A percentile compares a stretch with the other conserved stretches of the same genome.
Evolutionary conservation across 2,329 filamentous ascomycete species (phyloP).

Genomic region (Xylariomycetidae sp.): DNA sequence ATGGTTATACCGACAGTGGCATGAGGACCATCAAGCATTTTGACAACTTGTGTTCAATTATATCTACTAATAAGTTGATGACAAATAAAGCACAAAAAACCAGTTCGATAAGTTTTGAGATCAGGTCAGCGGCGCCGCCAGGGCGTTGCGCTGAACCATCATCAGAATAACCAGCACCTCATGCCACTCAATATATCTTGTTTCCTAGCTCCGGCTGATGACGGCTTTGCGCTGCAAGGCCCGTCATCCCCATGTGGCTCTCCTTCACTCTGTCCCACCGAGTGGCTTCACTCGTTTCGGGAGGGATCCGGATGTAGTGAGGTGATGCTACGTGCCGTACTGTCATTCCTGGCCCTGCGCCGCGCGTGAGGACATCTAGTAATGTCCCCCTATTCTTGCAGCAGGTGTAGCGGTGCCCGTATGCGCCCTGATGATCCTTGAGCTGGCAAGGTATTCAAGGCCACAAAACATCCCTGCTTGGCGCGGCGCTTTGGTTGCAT

Average conservation of each 20-base stretch:
- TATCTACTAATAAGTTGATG: too few species aligned
- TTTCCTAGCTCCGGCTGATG: conserved; percentile 8
- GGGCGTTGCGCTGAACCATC: too few species aligned
- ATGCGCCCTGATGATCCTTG: background rate
- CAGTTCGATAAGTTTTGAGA: too few species aligned
- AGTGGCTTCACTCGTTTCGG: conserved; percentile 7
- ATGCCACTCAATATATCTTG: conserved; percentile 13
- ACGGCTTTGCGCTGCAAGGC: conserved; percentile 10
- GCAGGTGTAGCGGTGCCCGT: background rate
- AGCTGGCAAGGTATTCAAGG: background rate
- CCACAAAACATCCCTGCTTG: conserved; percentile 21
- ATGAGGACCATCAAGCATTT: too few species aligned
- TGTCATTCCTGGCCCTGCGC: conserved; percentile 14
- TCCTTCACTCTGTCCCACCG: conserved; percentile 14
- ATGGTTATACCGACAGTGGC: too few species aligned
- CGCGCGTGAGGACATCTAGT: conserved; percentile 7
- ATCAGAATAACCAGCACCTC: conserved; percentile 22
- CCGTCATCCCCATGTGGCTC: conserved; percentile 10
- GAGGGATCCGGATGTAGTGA: conserved; percentile 23
- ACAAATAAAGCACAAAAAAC: too few species aligned
- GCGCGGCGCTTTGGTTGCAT: conserved; percentile 27
- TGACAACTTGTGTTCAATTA: too few species aligned
- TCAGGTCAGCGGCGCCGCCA: too few species aligned
- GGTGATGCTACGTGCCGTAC: conserved; percentile 22
- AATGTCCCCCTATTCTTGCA: conserved; percentile 1